Evolutionary conservation across 139 green algal species (phyloP).

Genomic region (Haematococcus sp.): DNA sequence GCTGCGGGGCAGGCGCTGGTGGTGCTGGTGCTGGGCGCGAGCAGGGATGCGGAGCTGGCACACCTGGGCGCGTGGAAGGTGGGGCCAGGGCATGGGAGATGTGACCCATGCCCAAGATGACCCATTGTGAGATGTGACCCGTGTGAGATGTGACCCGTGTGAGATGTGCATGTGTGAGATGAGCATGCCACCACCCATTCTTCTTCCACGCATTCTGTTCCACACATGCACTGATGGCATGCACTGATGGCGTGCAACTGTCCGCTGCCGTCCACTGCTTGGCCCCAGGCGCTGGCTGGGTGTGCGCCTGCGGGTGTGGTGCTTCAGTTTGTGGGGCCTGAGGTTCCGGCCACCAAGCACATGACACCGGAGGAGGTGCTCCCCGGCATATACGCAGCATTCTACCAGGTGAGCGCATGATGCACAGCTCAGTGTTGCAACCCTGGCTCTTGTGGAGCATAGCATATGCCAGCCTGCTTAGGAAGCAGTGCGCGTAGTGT

Average conservation of each 20-base stretch:
- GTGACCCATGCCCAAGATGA: too few species aligned
- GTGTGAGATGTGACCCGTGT: too few species aligned
- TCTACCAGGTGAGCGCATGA: neutral
- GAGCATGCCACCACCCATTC: too few species aligned
- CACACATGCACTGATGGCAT: neutral
- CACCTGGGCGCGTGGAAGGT: conserved; percentile 19
- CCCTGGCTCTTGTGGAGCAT: too few species aligned
- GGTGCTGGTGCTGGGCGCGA: conserved; percentile 20
- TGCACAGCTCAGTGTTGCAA: too few species aligned
- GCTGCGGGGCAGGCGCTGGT: neutral
- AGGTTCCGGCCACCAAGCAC: conserved; percentile 18
- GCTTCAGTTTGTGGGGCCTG: conserved; percentile 31
- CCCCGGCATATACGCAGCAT: neutral
- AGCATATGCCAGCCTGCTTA: too few species aligned
- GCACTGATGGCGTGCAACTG: neutral
- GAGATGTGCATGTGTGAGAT: too few species aligned
- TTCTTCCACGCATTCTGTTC: too few species aligned
- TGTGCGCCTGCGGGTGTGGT: neutral
- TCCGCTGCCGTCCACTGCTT: neutral
- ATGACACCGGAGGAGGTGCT: conserved; percentile 7
- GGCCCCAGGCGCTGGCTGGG: neutral
- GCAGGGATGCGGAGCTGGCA: conserved; percentile 14
- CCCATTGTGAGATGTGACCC: too few species aligned
- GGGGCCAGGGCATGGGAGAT: neutral
- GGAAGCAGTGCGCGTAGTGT: too few species aligned